Evolutionary conservation across 495 filamentous ascomycete species (phyloP).

Genomic region (Aspergillus taichungensis): DNA sequence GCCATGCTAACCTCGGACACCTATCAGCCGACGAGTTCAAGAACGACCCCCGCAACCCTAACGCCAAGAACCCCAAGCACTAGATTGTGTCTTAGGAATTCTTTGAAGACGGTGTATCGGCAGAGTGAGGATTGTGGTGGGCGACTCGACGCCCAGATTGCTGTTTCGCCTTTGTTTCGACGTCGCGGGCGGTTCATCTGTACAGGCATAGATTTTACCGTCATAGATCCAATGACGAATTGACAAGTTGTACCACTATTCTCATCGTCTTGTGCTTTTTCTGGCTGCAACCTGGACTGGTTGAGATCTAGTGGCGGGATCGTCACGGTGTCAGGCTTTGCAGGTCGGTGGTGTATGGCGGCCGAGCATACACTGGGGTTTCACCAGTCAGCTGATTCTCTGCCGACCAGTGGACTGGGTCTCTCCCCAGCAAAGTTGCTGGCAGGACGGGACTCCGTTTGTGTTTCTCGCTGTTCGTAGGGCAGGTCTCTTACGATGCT

Average conservation of each 20-base stretch:
- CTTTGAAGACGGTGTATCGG: constrained; percentile 4
- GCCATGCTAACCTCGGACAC: constrained; percentile 15
- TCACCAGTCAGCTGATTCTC: too few species aligned
- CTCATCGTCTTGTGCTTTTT: not conserved
- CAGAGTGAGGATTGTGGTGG: constrained; percentile 3
- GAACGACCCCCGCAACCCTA: constrained; percentile 91
- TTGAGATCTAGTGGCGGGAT: too few species aligned
- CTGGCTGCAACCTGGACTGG: not conserved
- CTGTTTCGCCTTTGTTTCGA: constrained; percentile 19
- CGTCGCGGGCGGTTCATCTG: constrained; percentile 29
- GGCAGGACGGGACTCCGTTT: too few species aligned
- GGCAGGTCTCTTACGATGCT: too few species aligned
- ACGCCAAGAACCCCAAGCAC: constrained; percentile 47
- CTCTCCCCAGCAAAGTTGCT: too few species aligned
- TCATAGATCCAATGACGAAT: constrained; percentile 34
- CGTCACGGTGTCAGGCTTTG: too few species aligned
- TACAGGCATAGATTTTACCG: constrained; percentile 37
- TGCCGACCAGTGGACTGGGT: too few species aligned
- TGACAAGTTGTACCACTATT: constrained; percentile 37
- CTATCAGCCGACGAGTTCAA: constrained; percentile 76
- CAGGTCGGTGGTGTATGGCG: too few species aligned
- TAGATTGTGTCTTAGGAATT: constrained; percentile 17
- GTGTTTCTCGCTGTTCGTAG: too few species aligned
- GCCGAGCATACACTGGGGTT: too few species aligned
- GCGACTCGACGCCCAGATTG: constrained; percentile 14